Base-by-base conservation (phyloP, 305 asterid species). In the Coffea humblotiana region DNA sequence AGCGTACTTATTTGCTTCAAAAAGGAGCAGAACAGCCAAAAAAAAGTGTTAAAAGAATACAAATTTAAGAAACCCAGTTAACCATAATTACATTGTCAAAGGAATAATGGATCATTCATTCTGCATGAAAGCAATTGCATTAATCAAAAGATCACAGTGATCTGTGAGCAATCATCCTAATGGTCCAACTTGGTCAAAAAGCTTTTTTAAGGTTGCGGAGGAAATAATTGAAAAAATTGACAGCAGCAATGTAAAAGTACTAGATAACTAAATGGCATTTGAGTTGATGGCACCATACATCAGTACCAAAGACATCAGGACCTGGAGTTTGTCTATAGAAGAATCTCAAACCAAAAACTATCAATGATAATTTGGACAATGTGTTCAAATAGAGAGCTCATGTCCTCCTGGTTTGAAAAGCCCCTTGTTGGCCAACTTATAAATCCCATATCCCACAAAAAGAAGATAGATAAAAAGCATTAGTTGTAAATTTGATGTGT, bases 1-100 rank as follows among this genome's bases (percentile, higher is more conserved):
- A 94, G 82, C 13, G 95, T 94, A 84, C 98, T 90, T 74, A 92
- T 90, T 94, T 94, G 98, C 97, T 94, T 68, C 66, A 23, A 0
- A 61, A n/a, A 76, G 68, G 51, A 79, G 56, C 81, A 80, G 35
- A 68, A 45, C 37, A 70, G 37, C 51, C 10, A 14, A 77, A 40
- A 19, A 40, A 45, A 51, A 6, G 7, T 10, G 43, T 77, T 37
- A 80, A 16, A 21, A 27, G n/a, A 72, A 25, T 16, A 37, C 78
- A 32, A 27, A 76, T 29, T 29, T 71, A 61, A 4, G 25, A 68
- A 60, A 61, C 32, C 65, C 45, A 72, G 37, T 58, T 47, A 49
- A 58, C 65, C 70, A 47, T 14, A 51, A 49, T 64, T 25, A 43
- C 40, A 74, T 27, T 18, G 48, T 43, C n/a, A 54, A 60, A 16